Evolutionary conservation across 306 rosid species (phyloP), one percentile per base, ranked within the genome.

Genomic region (Elaeagnus macrophylla): DNA sequence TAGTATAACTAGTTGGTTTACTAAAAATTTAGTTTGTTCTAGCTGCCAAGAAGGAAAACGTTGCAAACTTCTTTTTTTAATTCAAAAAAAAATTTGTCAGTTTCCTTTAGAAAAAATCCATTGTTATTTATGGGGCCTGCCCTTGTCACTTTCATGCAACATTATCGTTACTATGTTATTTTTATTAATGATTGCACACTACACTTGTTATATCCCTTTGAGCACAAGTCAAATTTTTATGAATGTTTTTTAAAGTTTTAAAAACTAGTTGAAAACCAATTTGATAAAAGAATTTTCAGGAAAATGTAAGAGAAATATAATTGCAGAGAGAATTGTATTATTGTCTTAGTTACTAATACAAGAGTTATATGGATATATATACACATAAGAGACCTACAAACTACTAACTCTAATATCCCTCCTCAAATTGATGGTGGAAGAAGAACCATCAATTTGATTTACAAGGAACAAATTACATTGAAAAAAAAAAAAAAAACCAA

Each of bases 121-220:
- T 57, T 19, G 39, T 57, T 51, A 57, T 57, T 25, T 57, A 9
- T 57, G n/a, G 52, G 62, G 16, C 62, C 25, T 7, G 20, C 62
- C 13, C 52, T 44, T 12, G 8, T 57, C 5, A 9, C 38, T 7
- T 57, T 20, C 12, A 3, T 43, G 8, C 39, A 57, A 19, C 0
- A n/a, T n/a, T n/a, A n/a, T 11, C 13, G 42, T 43, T 57, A 57
- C 35, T 44, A 57, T 43, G 40, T 43, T 41, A 41, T n/a, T 43
- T 43, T 12, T 57, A 5, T 43, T 18, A 52, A 57, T 32, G 52
- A 57, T 20, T 12, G 11, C 11, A 42, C 18, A 19, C 5, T 57
- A 41, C n/a, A n/a, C n/a, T n/a, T 57, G 62, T 25, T 57, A 8
- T 12, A 17, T 57, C 52, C 62, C 7, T 16, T 57, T 6, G 44